A percentile compares a stretch with the other conserved stretches of the same genome.
phyloP scores from a whole-genome alignment of 2,329 filamentous ascomycete genomes.

The Mycogone perniciosa region DNA sequence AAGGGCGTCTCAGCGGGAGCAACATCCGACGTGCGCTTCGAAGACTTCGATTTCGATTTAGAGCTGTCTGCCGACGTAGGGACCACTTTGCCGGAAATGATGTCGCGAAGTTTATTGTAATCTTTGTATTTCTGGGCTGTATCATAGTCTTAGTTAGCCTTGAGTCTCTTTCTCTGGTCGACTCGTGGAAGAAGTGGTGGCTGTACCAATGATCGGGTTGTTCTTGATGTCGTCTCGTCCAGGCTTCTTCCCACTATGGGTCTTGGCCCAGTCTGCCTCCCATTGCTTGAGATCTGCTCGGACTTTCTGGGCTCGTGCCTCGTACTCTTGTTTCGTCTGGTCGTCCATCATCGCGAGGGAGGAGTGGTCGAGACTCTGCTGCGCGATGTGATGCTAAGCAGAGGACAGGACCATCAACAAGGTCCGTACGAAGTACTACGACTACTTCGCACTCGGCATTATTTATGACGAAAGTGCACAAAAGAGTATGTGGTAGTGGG shows the following conservation, averaged over 20 bases:
- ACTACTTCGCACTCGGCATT: too few species aligned
- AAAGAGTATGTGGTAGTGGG: too few species aligned
- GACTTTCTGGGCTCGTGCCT: constrained; percentile 47
- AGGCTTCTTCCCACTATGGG: constrained; percentile 62
- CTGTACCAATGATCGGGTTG: constrained; percentile 62
- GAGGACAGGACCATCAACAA: background rate
- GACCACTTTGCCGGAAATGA: constrained; percentile 47
- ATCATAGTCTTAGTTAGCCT: background rate
- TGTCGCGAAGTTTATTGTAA: constrained; percentile 60
- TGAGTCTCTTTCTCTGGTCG: background rate
- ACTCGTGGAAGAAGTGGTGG: background rate
- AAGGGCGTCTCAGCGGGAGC: constrained; percentile 39
- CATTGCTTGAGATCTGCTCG: constrained; percentile 66
- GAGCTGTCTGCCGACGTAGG: constrained; percentile 34
- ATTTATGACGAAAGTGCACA: too few species aligned
- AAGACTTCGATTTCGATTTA: constrained; percentile 20
- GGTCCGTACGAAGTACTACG: background rate
- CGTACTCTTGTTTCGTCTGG: constrained; percentile 37
- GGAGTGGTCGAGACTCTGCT: background rate
- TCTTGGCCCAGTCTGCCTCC: constrained; percentile 60
- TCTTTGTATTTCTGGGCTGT: constrained; percentile 69
- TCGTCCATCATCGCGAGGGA: constrained; percentile 38
- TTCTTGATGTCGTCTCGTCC: constrained; percentile 69
- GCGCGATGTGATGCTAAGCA: background rate
- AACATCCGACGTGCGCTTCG: constrained; percentile 37